phyloP scores from a whole-genome alignment of 305 asterid genomes.

The Caryopteris hybrid region DNA sequence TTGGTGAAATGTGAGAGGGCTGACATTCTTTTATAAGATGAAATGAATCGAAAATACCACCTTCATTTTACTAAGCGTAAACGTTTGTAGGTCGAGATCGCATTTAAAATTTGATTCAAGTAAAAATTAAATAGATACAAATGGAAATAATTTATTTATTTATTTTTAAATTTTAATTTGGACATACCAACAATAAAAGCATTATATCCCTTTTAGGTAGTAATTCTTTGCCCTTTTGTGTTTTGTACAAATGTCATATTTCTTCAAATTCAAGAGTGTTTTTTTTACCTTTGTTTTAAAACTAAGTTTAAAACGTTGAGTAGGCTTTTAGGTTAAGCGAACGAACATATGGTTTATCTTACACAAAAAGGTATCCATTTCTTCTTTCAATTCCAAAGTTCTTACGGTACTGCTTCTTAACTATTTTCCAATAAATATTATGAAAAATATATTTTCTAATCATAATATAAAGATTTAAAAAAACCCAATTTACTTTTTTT shows the following conservation, averaged over 20 bases:
- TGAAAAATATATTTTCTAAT: not conserved
- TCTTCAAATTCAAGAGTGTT: not conserved
- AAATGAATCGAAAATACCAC: too few relatives aligned
- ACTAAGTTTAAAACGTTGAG: not conserved
- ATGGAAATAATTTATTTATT: not conserved
- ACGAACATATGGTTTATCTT: not conserved
- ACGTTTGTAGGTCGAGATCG: too few relatives aligned
- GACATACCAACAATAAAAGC: not conserved
- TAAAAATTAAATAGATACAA: too few relatives aligned
- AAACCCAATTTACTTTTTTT: not conserved
- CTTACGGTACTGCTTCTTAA: not conserved
- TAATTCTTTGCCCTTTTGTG: not conserved
- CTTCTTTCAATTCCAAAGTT: not conserved
- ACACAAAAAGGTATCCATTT: not conserved
- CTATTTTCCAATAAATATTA: not conserved
- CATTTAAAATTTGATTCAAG: too few relatives aligned
- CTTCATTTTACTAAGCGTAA: too few relatives aligned
- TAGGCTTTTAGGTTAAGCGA: not conserved
- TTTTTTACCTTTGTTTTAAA: conserved; percentile 1
- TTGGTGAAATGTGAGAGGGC: too few relatives aligned
- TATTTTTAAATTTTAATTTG: not conserved
- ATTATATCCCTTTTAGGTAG: not conserved
- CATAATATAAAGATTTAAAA: not conserved
- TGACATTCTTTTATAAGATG: too few relatives aligned
- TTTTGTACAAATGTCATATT: not conserved